These are phyloP conservation scores for Suhomyces sp. DNA, from an alignment of 805 yeast species.

Conservation along the genomic window DNA sequence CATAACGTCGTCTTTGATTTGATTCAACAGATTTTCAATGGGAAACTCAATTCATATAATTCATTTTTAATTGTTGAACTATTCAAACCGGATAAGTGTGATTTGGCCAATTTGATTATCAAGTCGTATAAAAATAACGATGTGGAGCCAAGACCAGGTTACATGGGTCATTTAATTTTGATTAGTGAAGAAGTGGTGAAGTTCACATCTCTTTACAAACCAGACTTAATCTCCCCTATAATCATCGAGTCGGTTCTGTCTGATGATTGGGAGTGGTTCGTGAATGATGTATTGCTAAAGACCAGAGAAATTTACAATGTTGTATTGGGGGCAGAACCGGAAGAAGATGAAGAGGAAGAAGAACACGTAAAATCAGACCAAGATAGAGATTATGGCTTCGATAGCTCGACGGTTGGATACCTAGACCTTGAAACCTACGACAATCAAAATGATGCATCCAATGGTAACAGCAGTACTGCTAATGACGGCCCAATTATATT, in stretches of 20 bases:
- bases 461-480: slow-evolving; percentile 5
- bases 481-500: slow-evolving; percentile 26
- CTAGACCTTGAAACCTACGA: slow-evolving; percentile 37
- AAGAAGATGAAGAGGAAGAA: slow-evolving; percentile 11
- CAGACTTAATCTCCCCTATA: slow-evolving; percentile 51
- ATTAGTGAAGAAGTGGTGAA: slow-evolving; percentile 96
- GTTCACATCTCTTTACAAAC: slow-evolving; percentile 61
- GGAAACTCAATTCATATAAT: slow-evolving; percentile 84
- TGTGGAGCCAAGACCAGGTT: slow-evolving; percentile 70
- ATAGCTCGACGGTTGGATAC: slow-evolving; percentile 37
- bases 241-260: slow-evolving; percentile 32
- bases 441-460: slow-evolving; percentile 17
- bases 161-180: slow-evolving; percentile 93
- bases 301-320: slow-evolving; percentile 57
- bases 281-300: slow-evolving; percentile 45
- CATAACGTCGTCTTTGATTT: slow-evolving; percentile 97
- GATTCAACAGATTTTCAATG: slow-evolving; percentile 91
- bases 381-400: slow-evolving; percentile 21
- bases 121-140: slow-evolving; percentile 41
- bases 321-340: slow-evolving; percentile 46
- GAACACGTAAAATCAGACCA: slow-evolving; percentile 1
- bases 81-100: slow-evolving; percentile 34
- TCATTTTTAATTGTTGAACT: slow-evolving; percentile 42
- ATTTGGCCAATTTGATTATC: slow-evolving; percentile 34
- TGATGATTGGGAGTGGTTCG: slow-evolving; percentile 48